These are phyloP conservation scores for Ceratobasidium sp. DNA, from an alignment of 1,284 basidiomycete species.

Conservation along the genomic window DNA sequence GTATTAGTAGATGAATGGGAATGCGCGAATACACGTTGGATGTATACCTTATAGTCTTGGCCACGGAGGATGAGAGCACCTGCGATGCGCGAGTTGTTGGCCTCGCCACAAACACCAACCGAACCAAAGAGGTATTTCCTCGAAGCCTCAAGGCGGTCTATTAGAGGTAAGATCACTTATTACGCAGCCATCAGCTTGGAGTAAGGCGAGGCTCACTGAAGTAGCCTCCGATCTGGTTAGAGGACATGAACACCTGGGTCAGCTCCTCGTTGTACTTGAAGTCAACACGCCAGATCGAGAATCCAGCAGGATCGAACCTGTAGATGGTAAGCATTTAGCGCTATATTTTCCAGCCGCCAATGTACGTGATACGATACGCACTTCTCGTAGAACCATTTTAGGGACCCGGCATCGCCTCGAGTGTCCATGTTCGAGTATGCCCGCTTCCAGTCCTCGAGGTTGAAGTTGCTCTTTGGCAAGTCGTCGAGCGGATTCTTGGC, in stretches of 20 bases:
- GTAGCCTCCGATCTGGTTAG: slow-evolving; percentile 92
- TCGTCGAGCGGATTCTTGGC: slow-evolving; percentile 94
- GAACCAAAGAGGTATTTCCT: slow-evolving; percentile 97
- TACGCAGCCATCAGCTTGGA: not conserved
- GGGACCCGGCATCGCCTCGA: slow-evolving; percentile 76
- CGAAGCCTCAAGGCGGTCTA: slow-evolving; percentile 91
- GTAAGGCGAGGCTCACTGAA: slow-evolving; percentile 66
- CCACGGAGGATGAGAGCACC: slow-evolving; percentile 90
- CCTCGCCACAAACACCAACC: slow-evolving; percentile 87
- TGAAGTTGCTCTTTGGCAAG: slow-evolving; percentile 92
- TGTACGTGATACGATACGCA: slow-evolving; percentile 59
- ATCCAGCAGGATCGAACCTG: slow-evolving; percentile 87
- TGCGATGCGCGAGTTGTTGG: slow-evolving; percentile 83
- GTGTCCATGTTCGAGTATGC: slow-evolving; percentile 99
- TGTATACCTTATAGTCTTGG: slow-evolving; percentile 53
- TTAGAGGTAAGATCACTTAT: not conserved
- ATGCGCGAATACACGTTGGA: not conserved
- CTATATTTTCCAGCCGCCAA: not conserved
- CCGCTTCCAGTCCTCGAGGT: slow-evolving; percentile 98
- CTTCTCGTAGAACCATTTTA: slow-evolving; percentile 95
- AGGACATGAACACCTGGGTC: slow-evolving; percentile 93
- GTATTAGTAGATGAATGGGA: slow-evolving; percentile 30
- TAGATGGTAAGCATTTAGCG: not conserved
- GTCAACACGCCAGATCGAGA: slow-evolving; percentile 92
- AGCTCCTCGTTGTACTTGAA: slow-evolving; percentile 99